Evolutionary conservation across 1,284 basidiomycete species (phyloP), one percentile per base, ranked within the genome.

Genomic region (Rhodotorula sp.): DNA sequence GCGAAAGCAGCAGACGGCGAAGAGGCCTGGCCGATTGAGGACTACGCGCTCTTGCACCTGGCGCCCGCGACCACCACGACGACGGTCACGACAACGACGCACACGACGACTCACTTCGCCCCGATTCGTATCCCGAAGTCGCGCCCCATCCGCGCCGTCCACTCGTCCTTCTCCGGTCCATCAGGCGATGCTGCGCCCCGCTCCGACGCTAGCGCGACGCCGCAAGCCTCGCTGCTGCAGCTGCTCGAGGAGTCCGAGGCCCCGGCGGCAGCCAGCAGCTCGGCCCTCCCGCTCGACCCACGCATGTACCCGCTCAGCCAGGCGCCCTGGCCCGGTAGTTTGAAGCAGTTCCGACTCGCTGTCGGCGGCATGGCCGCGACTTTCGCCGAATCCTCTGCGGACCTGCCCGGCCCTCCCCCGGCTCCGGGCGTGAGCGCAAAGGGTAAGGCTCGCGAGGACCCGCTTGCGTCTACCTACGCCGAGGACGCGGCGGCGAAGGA

Each of bases 1-100:
- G 25, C 19, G 2, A n/a, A 25, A 19, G 34, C n/a, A 4, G 44
- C 16, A 7, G 27, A 44, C 16, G 5, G 5, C n/a, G 16, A 17
- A 1, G n/a, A 17, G 7, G 14, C 14, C 17, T 54, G 44, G 16
- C 46, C 59, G 2, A 5, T 34, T 34, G 54, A 49, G 21, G 70
- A 64, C 44, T 77, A 66, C 55, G 67, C 77, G 7, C 57, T 73
- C 41, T 61, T 79, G n/a, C 76, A 73, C 25, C 65, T 80, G 46
- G 66, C 63, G 13, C 78, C 79, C 14, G 73, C 77, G 3, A 73
- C 70, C 1, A 77, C 77, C 3, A 75, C 74, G 27, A 77, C 72
- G 0, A 74, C 77, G 54, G 74, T 75, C 19, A 78, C 79, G 7
- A 80, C 79, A 5, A 80, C 79, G 14, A 80, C 79, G 9, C 74